These are phyloP conservation scores for Biscogniauxia mediterranea DNA, from an alignment of 2,329 filamentous ascomycete genomes.

Conservation along the genomic window DNA sequence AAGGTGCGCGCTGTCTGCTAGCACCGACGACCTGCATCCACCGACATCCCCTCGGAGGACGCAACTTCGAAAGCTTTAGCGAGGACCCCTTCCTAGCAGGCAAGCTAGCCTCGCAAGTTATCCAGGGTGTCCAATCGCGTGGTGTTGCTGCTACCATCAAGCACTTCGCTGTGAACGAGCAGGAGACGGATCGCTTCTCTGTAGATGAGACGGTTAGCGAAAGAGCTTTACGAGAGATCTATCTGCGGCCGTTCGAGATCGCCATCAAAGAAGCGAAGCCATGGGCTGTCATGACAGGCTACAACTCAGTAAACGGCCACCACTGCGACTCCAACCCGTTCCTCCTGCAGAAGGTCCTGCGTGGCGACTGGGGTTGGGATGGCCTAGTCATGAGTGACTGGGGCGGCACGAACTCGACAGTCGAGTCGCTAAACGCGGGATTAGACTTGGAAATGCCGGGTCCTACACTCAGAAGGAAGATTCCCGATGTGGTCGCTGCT, in stretches of 20 bases:
- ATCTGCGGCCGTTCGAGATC: constrained; percentile 8
- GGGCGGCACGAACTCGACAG: constrained; percentile 38
- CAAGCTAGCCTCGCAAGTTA: constrained; percentile 41
- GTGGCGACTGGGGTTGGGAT: constrained; percentile 43
- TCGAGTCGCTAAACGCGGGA: constrained; percentile 30
- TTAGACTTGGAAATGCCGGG: constrained; percentile 34
- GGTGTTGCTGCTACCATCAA: constrained; percentile 45
- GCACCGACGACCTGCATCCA: constrained; percentile 60
- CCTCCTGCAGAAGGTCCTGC: constrained; percentile 1
- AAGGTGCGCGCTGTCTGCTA: constrained; percentile 69
- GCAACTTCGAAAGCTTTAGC: constrained; percentile 47
- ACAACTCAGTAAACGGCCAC: constrained; percentile 4
- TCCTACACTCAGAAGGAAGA: constrained; percentile 13
- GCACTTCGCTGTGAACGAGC: constrained; percentile 23
- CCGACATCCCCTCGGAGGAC: constrained; percentile 45
- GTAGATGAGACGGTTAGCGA: neutral
- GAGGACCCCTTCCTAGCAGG: constrained; percentile 48
- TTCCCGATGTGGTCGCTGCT: constrained; percentile 25
- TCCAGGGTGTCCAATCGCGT: constrained; percentile 43
- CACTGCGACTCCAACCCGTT: constrained; percentile 1
- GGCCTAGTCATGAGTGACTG: constrained; percentile 49
- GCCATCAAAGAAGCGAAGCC: constrained; percentile 3
- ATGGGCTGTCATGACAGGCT: constrained; percentile 6
- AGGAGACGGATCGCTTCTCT: constrained; percentile 7
- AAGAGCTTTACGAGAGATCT: constrained; percentile 11